These are phyloP conservation scores for Podospora fimiseda DNA, from an alignment of 495 filamentous ascomycete species.

Conservation along the genomic window DNA sequence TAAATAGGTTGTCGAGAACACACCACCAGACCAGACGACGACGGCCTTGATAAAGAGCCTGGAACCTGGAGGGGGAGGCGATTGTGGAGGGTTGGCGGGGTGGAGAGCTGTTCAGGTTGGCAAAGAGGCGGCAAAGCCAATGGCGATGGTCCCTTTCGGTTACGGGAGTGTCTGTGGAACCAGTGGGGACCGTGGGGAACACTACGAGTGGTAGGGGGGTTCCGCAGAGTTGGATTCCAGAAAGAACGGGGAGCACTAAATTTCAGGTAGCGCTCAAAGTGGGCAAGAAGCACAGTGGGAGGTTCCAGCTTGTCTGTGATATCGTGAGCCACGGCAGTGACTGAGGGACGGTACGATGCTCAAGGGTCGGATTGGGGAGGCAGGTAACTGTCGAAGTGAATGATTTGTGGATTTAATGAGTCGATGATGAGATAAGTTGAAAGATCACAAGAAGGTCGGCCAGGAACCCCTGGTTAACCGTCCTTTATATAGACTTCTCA, in stretches of 20 bases:
- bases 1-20: not conserved
- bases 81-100: not conserved
- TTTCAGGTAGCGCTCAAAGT: not conserved
- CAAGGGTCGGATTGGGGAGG: too few relatives aligned
- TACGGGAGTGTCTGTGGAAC: conserved; percentile 18
- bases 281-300: too few relatives aligned
- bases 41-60: not conserved
- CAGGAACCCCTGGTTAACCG: conserved; percentile 2
- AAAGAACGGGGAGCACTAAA: conserved; percentile 9
- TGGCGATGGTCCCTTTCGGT: not conserved
- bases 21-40: not conserved
- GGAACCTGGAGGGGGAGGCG: not conserved
- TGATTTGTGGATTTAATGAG: too few relatives aligned
- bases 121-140: not conserved
- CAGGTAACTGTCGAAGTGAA: too few relatives aligned
- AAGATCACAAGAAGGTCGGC: not conserved
- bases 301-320: conserved; percentile 8
- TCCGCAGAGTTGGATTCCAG: conserved; percentile 24
- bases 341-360: too few relatives aligned
- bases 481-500: conserved; percentile 6
- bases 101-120: conserved; percentile 1
- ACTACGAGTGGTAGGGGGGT: conserved; percentile 18
- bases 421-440: too few relatives aligned
- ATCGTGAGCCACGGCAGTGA: too few relatives aligned
- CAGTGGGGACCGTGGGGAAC: conserved; percentile 18